These are phyloP conservation scores for Cicer judaicum DNA, from an alignment of 306 rosid genomes.

Conservation along the genomic window DNA sequence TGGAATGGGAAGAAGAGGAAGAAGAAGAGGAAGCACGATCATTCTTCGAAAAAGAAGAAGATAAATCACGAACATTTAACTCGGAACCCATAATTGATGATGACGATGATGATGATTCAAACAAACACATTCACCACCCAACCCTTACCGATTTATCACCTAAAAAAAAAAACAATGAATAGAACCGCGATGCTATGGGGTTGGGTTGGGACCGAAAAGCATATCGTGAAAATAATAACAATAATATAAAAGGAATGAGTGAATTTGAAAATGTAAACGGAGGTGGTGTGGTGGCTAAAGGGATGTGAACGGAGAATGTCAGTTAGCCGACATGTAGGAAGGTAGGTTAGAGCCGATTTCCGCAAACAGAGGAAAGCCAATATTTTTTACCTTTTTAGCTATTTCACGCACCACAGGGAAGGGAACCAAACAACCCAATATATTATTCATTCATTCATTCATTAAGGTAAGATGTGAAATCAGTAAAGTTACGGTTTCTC, in stretches of 20 bases:
- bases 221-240: too few relatives aligned
- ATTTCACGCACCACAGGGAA: too few relatives aligned
- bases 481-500: too few relatives aligned
- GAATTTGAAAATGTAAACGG: not conserved
- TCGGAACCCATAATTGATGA: slow-evolving; percentile 70
- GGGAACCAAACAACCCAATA: too few relatives aligned
- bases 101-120: slow-evolving; percentile 28
- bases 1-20: slow-evolving; percentile 48
- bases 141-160: slow-evolving; percentile 18
- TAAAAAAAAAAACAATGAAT: too few relatives aligned
- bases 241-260: too few relatives aligned
- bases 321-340: too few relatives aligned
- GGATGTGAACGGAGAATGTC: too few relatives aligned
- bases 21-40: slow-evolving; percentile 40
- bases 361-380: slow-evolving; percentile 8
- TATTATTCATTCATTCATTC: too few relatives aligned
- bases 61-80: slow-evolving; percentile 49
- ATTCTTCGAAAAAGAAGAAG: slow-evolving; percentile 43
- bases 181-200: too few relatives aligned
- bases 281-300: not conserved
- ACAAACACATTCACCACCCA: slow-evolving; percentile 33
- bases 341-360: not conserved
- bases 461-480: too few relatives aligned
- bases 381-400: not conserved
- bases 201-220: too few relatives aligned